phyloP scores from a whole-genome alignment of 2,329 filamentous ascomycete genomes.

The Verruconis gallopava region DNA sequence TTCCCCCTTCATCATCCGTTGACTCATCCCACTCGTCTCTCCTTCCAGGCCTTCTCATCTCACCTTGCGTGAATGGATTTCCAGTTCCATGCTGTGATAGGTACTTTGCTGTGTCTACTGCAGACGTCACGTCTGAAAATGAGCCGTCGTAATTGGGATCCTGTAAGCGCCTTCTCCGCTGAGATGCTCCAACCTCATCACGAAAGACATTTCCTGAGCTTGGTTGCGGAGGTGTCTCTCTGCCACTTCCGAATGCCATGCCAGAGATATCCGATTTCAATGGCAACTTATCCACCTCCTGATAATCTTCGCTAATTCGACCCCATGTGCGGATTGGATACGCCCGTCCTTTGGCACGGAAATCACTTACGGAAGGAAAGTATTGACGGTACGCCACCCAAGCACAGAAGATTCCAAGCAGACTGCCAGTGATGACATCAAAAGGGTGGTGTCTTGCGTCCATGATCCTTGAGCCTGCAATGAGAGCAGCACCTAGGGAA shows the following conservation, averaged over 20 bases:
- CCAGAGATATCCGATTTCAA: neutral
- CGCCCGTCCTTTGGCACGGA: conserved; percentile 45
- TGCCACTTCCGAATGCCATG: neutral
- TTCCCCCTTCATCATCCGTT: conserved; percentile 4
- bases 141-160: neutral
- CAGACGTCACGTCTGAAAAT: conserved; percentile 2
- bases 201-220: conserved; percentile 4
- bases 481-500: conserved; percentile 39
- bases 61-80: conserved; percentile 2
- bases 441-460: conserved; percentile 49
- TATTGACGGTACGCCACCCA: conserved; percentile 45
- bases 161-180: conserved; percentile 1
- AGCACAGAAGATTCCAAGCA: conserved; percentile 40
- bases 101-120: neutral
- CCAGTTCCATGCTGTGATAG: neutral
- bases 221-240: neutral
- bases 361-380: conserved; percentile 42
- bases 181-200: conserved; percentile 4
- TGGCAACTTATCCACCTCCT: conserved; percentile 1
- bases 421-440: conserved; percentile 43
- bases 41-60: neutral
- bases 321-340: conserved; percentile 33
- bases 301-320: conserved; percentile 6
- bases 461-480: conserved; percentile 47
- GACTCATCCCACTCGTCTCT: conserved; percentile 8